Conservation (phyloP, 306 rosid genomes). For the Nissolia schottii region DNA sequence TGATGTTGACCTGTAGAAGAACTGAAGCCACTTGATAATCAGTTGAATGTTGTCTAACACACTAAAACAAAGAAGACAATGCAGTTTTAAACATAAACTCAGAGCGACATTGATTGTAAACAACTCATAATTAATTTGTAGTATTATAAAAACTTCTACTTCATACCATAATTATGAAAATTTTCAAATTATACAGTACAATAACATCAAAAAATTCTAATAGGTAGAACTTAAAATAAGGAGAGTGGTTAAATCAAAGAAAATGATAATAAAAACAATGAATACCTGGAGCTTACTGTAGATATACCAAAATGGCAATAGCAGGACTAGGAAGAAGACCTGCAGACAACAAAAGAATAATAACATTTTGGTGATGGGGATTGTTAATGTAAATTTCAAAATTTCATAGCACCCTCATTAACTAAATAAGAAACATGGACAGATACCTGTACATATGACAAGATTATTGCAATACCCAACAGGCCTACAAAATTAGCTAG, state of each 20-base stretch:
- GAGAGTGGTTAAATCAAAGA: background rate
- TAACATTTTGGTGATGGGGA: constrained; percentile 7
- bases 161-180: background rate
- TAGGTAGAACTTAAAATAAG: constrained; percentile 12
- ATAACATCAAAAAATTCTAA: constrained; percentile 10
- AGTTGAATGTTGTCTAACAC: constrained; percentile 20
- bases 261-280: background rate
- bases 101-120: background rate
- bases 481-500: constrained; percentile 90
- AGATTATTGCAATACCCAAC: constrained; percentile 76
- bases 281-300: constrained; percentile 93
- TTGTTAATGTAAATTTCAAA: background rate
- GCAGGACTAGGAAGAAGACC: constrained; percentile 81
- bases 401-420: background rate
- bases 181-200: constrained; percentile 5
- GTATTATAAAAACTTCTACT: background rate
- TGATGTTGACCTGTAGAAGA: constrained; percentile 93
- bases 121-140: background rate
- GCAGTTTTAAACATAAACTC: constrained; percentile 1
- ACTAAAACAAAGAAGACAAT: constrained; percentile 1
- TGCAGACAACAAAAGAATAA: constrained; percentile 31
- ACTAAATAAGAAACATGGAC: constrained; percentile 10
- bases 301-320: constrained; percentile 90
- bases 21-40: constrained; percentile 41
- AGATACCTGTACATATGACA: constrained; percentile 86